phyloP scores from a whole-genome alignment of 257 asterid genomes.

The Oldenlandia corymbosa region DNA sequence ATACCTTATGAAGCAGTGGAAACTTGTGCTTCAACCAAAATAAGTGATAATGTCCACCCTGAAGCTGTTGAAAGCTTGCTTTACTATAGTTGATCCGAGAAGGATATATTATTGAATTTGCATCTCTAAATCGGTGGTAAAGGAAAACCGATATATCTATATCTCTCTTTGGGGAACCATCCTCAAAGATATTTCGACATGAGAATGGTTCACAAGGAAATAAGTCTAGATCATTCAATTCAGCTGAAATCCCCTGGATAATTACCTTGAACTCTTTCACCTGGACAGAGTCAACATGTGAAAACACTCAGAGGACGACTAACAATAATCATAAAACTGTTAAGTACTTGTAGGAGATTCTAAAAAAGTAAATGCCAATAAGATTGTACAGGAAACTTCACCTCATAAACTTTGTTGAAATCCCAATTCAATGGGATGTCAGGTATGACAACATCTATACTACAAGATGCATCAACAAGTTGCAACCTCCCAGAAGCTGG shows the following conservation, averaged over 20 bases:
- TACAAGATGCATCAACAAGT: conserved; percentile 90
- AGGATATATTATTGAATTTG: conserved; percentile 24
- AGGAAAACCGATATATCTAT: conserved; percentile 42
- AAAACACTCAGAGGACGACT: background rate
- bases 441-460: conserved; percentile 52
- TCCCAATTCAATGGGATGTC: conserved; percentile 51
- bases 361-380: conserved; percentile 11
- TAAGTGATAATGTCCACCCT: conserved; percentile 61
- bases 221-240: conserved; percentile 32
- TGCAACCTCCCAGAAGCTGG: conserved; percentile 74
- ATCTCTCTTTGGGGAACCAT: conserved; percentile 31
- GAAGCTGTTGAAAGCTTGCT: conserved; percentile 38
- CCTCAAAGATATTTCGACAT: conserved; percentile 55
- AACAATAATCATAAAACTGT: background rate
- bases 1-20: conserved; percentile 66
- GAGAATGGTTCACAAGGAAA: conserved; percentile 43
- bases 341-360: background rate
- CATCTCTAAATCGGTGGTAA: conserved; percentile 29
- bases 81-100: conserved; percentile 32
- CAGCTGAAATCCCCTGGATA: conserved; percentile 54
- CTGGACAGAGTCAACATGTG: conserved; percentile 30
- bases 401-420: conserved; percentile 59
- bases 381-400: conserved; percentile 9
- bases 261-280: conserved; percentile 46
- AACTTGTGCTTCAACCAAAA: conserved; percentile 69